A percentile compares a stretch with the other conserved stretches of the same genome.
Evolutionary conservation across 495 filamentous ascomycete species (phyloP).

Genomic region (Penicillium samsonianum): DNA sequence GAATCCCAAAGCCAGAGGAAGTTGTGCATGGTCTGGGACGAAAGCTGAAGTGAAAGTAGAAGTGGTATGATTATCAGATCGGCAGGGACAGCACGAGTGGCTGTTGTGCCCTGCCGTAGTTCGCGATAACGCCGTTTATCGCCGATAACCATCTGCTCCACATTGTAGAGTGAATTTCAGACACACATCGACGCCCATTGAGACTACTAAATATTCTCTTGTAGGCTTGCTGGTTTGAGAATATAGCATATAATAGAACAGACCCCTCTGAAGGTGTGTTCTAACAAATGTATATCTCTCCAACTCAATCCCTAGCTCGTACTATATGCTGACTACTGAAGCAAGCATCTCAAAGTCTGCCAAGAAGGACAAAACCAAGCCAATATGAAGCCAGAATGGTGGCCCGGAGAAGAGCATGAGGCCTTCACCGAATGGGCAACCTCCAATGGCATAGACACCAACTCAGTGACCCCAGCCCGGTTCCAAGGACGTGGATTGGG

Average conservation of each 20-base stretch:
- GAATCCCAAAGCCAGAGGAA: slow-evolving; percentile 6
- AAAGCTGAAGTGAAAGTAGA: slow-evolving; percentile 17
- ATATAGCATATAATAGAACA: neutral
- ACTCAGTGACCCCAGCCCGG: slow-evolving; percentile 58
- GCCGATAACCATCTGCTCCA: slow-evolving; percentile 25
- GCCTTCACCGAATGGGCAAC: slow-evolving; percentile 64
- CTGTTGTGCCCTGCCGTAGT: slow-evolving; percentile 25
- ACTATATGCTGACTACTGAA: slow-evolving; percentile 11
- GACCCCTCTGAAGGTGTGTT: neutral
- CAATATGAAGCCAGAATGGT: slow-evolving; percentile 38
- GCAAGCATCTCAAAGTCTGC: neutral
- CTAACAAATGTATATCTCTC: neutral
- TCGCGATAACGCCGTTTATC: slow-evolving; percentile 28
- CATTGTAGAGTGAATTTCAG: slow-evolving; percentile 11
- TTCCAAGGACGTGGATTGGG: slow-evolving; percentile 73
- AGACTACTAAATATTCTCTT: neutral
- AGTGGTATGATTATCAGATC: slow-evolving; percentile 34
- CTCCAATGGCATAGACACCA: slow-evolving; percentile 55
- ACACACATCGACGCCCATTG: slow-evolving; percentile 10
- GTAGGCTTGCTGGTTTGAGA: neutral
- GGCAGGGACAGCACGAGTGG: slow-evolving; percentile 24
- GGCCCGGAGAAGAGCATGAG: slow-evolving; percentile 48
- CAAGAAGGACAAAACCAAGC: neutral
- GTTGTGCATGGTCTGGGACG: neutral
- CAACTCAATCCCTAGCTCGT: neutral